Conservation (phyloP, 2,329 filamentous ascomycete genomes). For the Diaporthe caulivora region DNA sequence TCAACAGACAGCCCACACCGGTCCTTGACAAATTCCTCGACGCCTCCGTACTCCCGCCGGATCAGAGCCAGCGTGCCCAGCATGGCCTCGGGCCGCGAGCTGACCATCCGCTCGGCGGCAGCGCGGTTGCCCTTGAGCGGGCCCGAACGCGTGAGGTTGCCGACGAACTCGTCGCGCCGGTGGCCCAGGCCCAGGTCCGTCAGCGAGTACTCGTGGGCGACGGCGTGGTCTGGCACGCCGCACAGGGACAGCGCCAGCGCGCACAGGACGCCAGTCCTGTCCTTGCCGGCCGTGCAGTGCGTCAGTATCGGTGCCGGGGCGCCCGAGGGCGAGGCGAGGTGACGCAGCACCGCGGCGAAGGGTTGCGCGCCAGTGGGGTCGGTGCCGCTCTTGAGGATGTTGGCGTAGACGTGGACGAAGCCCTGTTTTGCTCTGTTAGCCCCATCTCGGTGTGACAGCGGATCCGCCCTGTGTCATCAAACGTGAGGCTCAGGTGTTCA, state of each 20-base stretch:
- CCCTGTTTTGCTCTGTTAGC: slow-evolving; percentile 54
- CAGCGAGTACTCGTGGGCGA: slow-evolving; percentile 78
- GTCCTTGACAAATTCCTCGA: slow-evolving; percentile 72
- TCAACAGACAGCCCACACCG: slow-evolving; percentile 68
- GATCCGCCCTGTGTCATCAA: not conserved
- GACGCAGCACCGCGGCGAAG: slow-evolving; percentile 66
- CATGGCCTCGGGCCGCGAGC: slow-evolving; percentile 61
- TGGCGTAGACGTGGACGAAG: slow-evolving; percentile 73
- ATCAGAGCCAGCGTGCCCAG: slow-evolving; percentile 66
- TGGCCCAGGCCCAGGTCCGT: slow-evolving; percentile 72
- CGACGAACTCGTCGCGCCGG: slow-evolving; percentile 64
- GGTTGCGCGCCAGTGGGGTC: slow-evolving; percentile 60
- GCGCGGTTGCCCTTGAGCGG: slow-evolving; percentile 60
- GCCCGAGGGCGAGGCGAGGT: slow-evolving; percentile 60
- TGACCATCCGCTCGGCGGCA: slow-evolving; percentile 60
- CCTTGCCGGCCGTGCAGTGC: slow-evolving; percentile 84
- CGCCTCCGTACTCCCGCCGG: slow-evolving; percentile 70
- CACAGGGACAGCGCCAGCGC: slow-evolving; percentile 75
- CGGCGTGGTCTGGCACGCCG: slow-evolving; percentile 67
- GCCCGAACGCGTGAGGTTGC: slow-evolving; percentile 62
- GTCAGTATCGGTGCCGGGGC: slow-evolving; percentile 66
- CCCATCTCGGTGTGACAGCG: not conserved
- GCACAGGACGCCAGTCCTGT: slow-evolving; percentile 78
- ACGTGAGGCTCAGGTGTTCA: not conserved
- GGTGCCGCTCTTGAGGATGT: slow-evolving; percentile 68